Conservation (phyloP, 2,329 filamentous ascomycete species). For the Thielaviopsis punctulata region DNA sequence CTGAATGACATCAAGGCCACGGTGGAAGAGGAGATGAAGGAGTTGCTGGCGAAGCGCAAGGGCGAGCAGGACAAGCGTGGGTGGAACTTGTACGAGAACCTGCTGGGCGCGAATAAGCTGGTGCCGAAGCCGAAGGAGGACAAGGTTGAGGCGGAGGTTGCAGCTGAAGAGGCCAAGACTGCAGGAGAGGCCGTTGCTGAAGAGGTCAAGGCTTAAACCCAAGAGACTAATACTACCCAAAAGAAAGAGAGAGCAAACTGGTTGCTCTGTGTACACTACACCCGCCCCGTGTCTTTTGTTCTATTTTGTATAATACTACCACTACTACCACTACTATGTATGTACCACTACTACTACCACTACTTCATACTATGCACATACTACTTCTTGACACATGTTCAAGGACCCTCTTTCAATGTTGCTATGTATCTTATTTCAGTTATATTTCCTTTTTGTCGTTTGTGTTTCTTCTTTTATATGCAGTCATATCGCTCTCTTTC, state of each 20-base stretch:
- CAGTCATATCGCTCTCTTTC: neutral
- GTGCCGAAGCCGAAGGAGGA: neutral
- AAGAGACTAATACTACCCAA: too few relatives aligned
- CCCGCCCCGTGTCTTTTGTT: too few relatives aligned
- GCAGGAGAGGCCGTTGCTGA: neutral
- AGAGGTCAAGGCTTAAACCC: neutral
- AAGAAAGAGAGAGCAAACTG: neutral
- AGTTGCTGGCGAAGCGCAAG: conserved; percentile 15
- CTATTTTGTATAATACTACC: conserved; percentile 14
- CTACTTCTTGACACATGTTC: too few relatives aligned
- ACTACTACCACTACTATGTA: conserved; percentile 3
- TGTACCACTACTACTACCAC: too few relatives aligned
- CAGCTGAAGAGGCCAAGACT: neutral
- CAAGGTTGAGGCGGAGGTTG: neutral
- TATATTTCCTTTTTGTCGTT: neutral
- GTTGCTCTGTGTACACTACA: conserved; percentile 3
- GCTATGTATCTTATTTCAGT: too few relatives aligned
- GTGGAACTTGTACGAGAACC: conserved; percentile 10
- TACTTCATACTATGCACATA: too few relatives aligned
- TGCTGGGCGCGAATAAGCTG: conserved; percentile 9
- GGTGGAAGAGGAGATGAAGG: conserved; percentile 22
- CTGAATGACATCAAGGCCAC: conserved; percentile 24
- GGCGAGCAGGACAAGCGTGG: conserved; percentile 10
- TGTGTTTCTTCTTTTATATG: neutral
- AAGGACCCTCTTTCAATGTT: too few relatives aligned